Evolutionary conservation across 108 stramenopile species (phyloP), one percentile per base, ranked within the genome.

Genomic region (Asterionellopsis glacialis): DNA sequence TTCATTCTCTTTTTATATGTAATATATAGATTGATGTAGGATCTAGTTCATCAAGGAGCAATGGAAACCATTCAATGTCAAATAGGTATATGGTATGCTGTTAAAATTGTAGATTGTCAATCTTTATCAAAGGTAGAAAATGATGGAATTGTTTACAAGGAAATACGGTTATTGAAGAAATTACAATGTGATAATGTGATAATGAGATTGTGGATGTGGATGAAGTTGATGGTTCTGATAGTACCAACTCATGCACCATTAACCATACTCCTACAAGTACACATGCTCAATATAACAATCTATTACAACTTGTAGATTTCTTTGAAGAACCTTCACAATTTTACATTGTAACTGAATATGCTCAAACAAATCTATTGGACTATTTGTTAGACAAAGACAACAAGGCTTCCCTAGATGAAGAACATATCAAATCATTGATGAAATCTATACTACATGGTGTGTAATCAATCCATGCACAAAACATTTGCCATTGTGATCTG

Each of bases 321-420:
- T 92, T 89, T 71, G 90, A 97, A 63, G 93, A 93, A 44, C 65
- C 72, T 13, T 74, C 75, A 5, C 67, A 79, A 45, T 93, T 87
- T 51, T 97, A 90, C 58, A 71, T 97, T 50, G 91, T 97, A 7
- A 86, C 91, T 69, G 92, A 98, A 61, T 77, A 73, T 26, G 79
- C 85, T 67, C 71, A 68, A 21, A 96, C 33, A 2, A 33, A 33
- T 33, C 7, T 33, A 7, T 33, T 95, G 19, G 98, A 97, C 38
- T 95, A 99, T 72, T 85, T 99, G 0, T 95, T 99, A 52, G 93
- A 96, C 69, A n/a, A 97, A 64, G 74, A 84, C 5, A 62, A 72
- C 21, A 84, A 82, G 67, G 74, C 70, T 47, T 69, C 67, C 40
- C 98, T 96, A 64, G 83, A 76, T n/a, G 98, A 99, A 73, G 74